Base-by-base conservation (phyloP, 192 early-diverging fungal species). In the Coemansia reversa region DNA sequence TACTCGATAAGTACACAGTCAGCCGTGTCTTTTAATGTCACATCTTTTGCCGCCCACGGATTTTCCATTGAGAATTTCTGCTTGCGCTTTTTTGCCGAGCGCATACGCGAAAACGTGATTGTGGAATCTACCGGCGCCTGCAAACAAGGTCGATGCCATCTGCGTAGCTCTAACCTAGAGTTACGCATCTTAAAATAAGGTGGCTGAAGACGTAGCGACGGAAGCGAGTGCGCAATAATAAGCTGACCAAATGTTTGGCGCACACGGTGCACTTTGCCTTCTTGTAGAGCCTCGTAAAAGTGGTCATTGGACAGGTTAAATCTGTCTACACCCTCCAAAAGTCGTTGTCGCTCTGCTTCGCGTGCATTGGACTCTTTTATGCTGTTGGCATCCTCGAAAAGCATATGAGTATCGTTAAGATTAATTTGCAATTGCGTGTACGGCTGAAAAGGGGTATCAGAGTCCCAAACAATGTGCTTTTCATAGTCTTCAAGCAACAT, bases 271-370 rank as follows among this genome's bases (percentile, higher is more conserved):
- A 87, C 74, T 62, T 90, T 86, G 7, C 83, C 80, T 11, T 84
- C 81, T 27, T 88, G 83, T 57, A 85, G 78, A 0, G 83, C 84
- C 25, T 92, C 94, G 70, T 98, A 97, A 51, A 79, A 88, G 14
- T 87, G 86, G 82, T 97, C 95, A 73, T 94, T 90, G 1, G 93
- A 93, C 9, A 95, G 58, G 71, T 98, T 95, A 75, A 94, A 95
- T 25, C 85, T 80, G 66, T 93, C 89, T 51, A 89, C 84, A 22
- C 68, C 69, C 42, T 84, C 84, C 18, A 86, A 55, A 55, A 84
- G 82, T 55, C 83, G 76, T 42, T 84, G 80, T 2, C 84, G 84
- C 63, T 87, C 87, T 7, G 83, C 80, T 58, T 91, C 89, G 47
- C 84, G 78, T 5, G 80, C 82, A 55, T 82, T 66, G 27, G 74